Evolutionary conservation across 2,329 filamentous ascomycete species (phyloP).

Genomic region (Teratosphaeria viscida): DNA sequence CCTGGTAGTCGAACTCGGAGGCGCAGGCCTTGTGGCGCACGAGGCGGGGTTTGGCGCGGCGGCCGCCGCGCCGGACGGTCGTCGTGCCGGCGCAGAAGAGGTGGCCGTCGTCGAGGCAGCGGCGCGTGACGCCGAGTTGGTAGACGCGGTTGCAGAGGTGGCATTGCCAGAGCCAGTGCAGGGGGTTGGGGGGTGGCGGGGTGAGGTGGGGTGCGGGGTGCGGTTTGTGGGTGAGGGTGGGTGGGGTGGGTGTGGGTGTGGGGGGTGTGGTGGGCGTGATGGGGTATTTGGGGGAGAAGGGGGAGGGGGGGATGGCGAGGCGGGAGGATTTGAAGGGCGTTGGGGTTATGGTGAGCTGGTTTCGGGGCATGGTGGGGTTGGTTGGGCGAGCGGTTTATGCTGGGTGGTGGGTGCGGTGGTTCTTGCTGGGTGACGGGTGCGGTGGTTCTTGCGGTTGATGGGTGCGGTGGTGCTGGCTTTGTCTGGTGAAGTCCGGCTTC

Average conservation of each 20-base stretch:
- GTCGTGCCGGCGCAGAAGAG: conserved; percentile 42
- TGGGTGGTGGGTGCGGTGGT: too few species aligned
- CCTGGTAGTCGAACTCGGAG: conserved; percentile 43
- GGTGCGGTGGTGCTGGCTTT: neutral
- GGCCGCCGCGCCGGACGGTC: conserved; percentile 26
- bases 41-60: conserved; percentile 17
- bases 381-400: neutral
- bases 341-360: conserved; percentile 25
- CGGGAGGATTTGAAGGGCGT: conserved; percentile 33
- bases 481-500: neutral
- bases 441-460: neutral
- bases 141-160: conserved; percentile 41
- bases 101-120: conserved; percentile 46
- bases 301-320: conserved; percentile 35
- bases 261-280: conserved; percentile 7
- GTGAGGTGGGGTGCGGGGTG: conserved; percentile 3
- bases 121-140: conserved; percentile 38
- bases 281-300: conserved; percentile 27
- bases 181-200: conserved; percentile 19
- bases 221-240: neutral
- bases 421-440: neutral
- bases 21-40: conserved; percentile 34
- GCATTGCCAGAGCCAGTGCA: conserved; percentile 44
- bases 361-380: conserved; percentile 16
- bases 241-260: neutral